These are phyloP conservation scores for Corymbia maculata DNA, from an alignment of 345 rosid species.

Conservation along the genomic window DNA sequence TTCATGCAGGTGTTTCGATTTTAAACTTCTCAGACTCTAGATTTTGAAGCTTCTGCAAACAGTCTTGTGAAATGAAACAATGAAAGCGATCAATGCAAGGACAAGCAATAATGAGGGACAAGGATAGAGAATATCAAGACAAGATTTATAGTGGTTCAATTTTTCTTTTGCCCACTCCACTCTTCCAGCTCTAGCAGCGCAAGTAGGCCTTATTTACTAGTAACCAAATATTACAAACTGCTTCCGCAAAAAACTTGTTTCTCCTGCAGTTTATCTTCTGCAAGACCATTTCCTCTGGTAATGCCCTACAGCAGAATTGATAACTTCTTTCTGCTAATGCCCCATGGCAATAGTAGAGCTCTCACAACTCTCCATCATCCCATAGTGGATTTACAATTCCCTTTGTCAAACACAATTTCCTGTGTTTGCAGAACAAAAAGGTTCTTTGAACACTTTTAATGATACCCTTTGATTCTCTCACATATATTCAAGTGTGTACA, in stretches of 20 bases:
- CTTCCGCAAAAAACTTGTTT: background rate
- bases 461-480: background rate
- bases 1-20: background rate
- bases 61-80: background rate
- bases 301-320: background rate
- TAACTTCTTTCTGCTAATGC: background rate
- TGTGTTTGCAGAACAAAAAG: background rate
- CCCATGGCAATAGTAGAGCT: background rate
- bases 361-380: background rate
- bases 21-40: background rate
- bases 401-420: background rate
- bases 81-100: background rate
- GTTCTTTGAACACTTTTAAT: background rate
- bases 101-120: background rate
- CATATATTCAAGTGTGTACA: no score
- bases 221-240: background rate
- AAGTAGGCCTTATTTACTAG: background rate
- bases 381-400: background rate
- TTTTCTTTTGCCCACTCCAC: background rate
- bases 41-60: background rate
- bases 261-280: background rate
- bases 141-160: background rate
- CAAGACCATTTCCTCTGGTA: background rate
- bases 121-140: background rate
- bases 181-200: background rate